Evolutionary conservation across 75 land plant genomes (phyloP).

Genomic region (Azolla pinnata): DNA sequence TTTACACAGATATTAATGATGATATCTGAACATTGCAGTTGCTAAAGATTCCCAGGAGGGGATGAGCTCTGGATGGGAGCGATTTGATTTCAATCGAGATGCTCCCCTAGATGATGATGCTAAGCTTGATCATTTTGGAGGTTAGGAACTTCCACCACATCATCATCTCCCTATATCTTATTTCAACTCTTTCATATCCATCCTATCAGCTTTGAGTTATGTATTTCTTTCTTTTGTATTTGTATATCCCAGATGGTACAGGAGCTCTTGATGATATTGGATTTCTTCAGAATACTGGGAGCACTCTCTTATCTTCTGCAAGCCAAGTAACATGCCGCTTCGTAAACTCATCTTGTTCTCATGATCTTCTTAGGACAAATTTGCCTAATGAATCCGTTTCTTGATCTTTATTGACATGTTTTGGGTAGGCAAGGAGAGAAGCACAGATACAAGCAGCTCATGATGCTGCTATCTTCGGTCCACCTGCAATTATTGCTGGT

Average conservation of each 20-base stretch:
- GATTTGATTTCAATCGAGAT: conserved; percentile 85
- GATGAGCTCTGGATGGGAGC: conserved; percentile 66
- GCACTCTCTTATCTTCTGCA: conserved; percentile 50
- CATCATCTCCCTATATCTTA: not conserved
- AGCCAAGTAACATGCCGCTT: conserved; percentile 38
- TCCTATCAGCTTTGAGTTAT: not conserved
- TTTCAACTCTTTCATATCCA: not conserved
- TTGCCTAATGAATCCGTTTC: not conserved
- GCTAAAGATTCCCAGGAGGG: conserved; percentile 55
- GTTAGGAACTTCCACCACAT: conserved; percentile 29
- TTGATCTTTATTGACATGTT: not conserved
- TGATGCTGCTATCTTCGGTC: conserved; percentile 81
- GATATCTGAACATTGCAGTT: no score
- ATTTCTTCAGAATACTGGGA: conserved; percentile 46
- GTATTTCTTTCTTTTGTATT: conserved; percentile 1
- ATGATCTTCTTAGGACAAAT: not conserved
- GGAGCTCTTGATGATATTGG: conserved; percentile 60
- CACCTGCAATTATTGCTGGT: no score
- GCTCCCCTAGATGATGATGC: conserved; percentile 90
- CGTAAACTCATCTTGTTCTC: not conserved
- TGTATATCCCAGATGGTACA: conserved; percentile 19
- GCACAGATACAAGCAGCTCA: conserved; percentile 59
- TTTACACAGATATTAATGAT: no score
- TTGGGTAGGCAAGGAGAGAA: conserved; percentile 54
- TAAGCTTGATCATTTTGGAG: conserved; percentile 51